Base-by-base conservation (phyloP, 805 yeast species). In the Yarrowia yakushimensis region DNA sequence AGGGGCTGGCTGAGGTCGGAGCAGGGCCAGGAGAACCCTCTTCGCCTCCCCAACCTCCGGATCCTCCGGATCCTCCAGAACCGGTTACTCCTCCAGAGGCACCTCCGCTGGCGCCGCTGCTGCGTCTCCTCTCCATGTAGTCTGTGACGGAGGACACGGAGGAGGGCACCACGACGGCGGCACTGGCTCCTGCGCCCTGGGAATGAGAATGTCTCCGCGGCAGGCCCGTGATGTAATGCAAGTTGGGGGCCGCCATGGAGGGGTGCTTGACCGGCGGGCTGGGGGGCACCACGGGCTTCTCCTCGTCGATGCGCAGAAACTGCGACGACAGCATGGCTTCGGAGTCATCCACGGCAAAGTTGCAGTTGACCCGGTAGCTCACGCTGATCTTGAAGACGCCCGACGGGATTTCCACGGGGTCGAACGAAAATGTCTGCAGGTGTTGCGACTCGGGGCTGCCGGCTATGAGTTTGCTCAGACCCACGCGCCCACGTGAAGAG, bases 401-500 rank as follows among this genome's bases (percentile, higher is more conserved):
- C 48, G 83, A 77, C 8, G 87, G 84, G 0, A 97, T 90, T 62
- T 81, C 78, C 2, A 94, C 82, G 0, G 96, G 90, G 4, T 82
- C 80, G 62, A 94, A 81, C 62, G 79, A 79, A 68, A 43, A 55
- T 5, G 61, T 39, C 39, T 33, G 39, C 2, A 41, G 61, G 4
- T 39, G 39, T n/a, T 27, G 52, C 34, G 34, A 18, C 13, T 46
- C 22, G 6, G 52, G 23, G 12, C 34, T 20, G 11, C 65, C 67
- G 12, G 84, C 80, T 2, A 86, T 80, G 4, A 86, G 76, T 71
- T 87, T 87, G 61, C 48, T 39, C 61, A 93, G 78, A 0, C 97
- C 97, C 23, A 91, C 82, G 65, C 97, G 77, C 2, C 97, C 96
- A 70, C 85, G 86, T 1, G 96, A 86, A 11, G 85, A 78, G 28